phyloP scores from a whole-genome alignment of 495 filamentous ascomycete genomes.

The Aspergillus leporis region DNA sequence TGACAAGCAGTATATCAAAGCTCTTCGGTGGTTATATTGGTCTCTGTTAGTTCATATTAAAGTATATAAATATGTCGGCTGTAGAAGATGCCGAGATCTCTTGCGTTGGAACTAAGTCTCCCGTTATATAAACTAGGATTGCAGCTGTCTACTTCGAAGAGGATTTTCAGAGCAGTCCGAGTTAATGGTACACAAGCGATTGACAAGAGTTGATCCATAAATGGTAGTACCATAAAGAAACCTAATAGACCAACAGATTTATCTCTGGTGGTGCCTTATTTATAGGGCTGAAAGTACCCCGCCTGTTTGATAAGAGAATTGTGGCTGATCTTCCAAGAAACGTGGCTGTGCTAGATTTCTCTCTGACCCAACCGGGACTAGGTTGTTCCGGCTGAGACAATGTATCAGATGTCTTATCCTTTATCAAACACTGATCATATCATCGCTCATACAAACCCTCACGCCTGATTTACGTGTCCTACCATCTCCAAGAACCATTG shows the following conservation, averaged over 20 bases:
- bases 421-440: neutral
- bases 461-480: neutral
- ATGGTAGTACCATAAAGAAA: neutral
- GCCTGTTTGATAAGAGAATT: slow-evolving; percentile 4
- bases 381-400: slow-evolving; percentile 3
- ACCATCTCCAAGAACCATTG: neutral
- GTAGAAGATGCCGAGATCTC: neutral
- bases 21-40: neutral
- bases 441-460: neutral
- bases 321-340: slow-evolving; percentile 1
- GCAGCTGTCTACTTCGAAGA: no score
- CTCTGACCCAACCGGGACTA: neutral
- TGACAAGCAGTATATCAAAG: neutral
- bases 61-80: neutral
- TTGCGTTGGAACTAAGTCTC: neutral
- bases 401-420: neutral
- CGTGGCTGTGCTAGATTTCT: slow-evolving; percentile 1
- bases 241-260: no score
- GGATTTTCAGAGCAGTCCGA: no score
- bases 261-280: neutral
- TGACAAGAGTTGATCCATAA: neutral
- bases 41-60: neutral
- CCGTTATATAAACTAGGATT: neutral
- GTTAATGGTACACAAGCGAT: neutral
- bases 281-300: neutral